Percentiles rank a stretch among this genome's conserved stretches.
These are phyloP conservation scores for Blastobotrys proliferans DNA, from an alignment of 1,139 yeast genomes.

Conservation along the genomic window DNA sequence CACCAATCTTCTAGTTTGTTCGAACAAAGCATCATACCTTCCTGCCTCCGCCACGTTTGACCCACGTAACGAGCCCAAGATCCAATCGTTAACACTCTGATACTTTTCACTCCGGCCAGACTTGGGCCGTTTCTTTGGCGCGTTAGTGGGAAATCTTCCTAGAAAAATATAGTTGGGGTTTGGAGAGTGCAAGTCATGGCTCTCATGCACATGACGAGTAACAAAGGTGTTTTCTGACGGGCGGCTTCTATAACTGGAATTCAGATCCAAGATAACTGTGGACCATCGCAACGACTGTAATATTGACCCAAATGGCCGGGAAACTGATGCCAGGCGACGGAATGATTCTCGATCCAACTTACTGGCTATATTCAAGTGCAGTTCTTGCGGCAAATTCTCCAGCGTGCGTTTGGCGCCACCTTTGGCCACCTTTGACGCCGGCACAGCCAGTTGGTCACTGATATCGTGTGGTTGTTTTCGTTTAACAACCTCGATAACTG, in stretches of 20 bases:
- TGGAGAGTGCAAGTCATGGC: too few relatives aligned
- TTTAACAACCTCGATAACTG: too few relatives aligned
- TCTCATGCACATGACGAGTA: slow-evolving; percentile 7
- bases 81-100: slow-evolving; percentile 1
- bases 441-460: too few relatives aligned
- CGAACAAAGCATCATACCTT: slow-evolving; percentile 5
- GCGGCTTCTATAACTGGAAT: slow-evolving; percentile 1
- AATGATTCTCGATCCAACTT: background rate
- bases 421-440: too few relatives aligned
- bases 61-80: background rate
- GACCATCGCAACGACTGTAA: slow-evolving; percentile 8
- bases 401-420: too few relatives aligned
- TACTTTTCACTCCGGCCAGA: too few relatives aligned
- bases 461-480: too few relatives aligned
- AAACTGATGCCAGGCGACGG: background rate
- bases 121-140: too few relatives aligned
- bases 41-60: background rate
- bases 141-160: too few relatives aligned
- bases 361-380: background rate
- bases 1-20: background rate
- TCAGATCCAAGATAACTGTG: slow-evolving; percentile 6
- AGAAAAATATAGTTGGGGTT: too few relatives aligned
- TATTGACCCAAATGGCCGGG: background rate
- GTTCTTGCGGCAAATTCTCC: slow-evolving; percentile 8
- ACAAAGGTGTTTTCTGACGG: background rate